phyloP scores from a whole-genome alignment of 73 alveolate species.

The Stentor coeruleus region DNA sequence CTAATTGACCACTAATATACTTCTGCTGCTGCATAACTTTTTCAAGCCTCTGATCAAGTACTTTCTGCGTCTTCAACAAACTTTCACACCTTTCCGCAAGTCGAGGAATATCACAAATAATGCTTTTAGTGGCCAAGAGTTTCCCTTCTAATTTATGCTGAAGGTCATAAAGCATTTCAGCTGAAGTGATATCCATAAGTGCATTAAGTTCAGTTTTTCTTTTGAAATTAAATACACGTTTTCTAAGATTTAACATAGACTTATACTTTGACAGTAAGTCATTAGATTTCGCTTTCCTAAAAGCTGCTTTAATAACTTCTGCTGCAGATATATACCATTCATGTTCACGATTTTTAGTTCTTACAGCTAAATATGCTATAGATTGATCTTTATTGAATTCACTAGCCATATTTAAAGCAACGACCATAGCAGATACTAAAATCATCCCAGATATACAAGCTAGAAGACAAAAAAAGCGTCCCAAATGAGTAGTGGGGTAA shows the following conservation, averaged over 20 bases:
- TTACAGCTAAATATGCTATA: conserved; percentile 41
- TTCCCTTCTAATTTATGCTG: conserved; percentile 44
- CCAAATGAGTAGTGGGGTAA: conserved; percentile 68
- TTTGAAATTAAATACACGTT: conserved; percentile 33
- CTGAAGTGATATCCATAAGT: conserved; percentile 41
- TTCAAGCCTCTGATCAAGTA: not conserved
- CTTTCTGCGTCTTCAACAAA: not conserved
- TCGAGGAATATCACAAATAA: conserved; percentile 33
- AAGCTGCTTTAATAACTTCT: conserved; percentile 11
- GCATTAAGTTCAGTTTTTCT: conserved; percentile 41
- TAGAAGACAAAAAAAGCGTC: conserved; percentile 44
- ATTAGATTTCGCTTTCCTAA: not conserved
- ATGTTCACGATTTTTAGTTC: conserved; percentile 39
- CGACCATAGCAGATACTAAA: conserved; percentile 32
- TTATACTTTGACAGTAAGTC: conserved; percentile 26
- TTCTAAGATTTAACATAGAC: conserved; percentile 19
- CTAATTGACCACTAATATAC: no score
- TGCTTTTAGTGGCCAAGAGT: conserved; percentile 34
- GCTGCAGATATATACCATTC: conserved; percentile 41
- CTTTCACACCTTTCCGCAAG: conserved; percentile 35
- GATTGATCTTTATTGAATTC: conserved; percentile 33
- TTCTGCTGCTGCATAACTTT: not conserved
- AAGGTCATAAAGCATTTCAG: conserved; percentile 44
- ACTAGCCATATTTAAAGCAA: conserved; percentile 24
- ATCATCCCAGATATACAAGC: conserved; percentile 55